Evolutionary conservation across 2,329 filamentous ascomycete genomes (phyloP).

Genomic region (Neopestalotiopsis clavispora): DNA sequence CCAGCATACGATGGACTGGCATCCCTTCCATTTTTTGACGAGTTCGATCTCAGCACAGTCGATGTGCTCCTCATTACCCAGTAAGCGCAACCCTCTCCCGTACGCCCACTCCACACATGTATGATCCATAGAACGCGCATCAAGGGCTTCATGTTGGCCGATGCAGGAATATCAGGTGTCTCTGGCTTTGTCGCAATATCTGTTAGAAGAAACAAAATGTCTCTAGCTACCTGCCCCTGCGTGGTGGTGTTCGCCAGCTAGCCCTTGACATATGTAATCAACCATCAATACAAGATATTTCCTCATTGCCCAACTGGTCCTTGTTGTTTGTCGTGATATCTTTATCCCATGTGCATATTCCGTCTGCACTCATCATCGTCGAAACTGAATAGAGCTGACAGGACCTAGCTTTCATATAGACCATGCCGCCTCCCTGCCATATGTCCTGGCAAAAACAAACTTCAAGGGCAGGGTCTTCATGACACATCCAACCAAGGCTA

Average conservation of each 20-base stretch:
- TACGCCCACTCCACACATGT: background rate
- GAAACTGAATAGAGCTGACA: conserved; percentile 19
- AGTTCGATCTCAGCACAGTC: conserved; percentile 96
- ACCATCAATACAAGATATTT: conserved; percentile 50
- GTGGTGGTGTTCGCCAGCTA: conserved; percentile 19
- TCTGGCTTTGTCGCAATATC: conserved; percentile 5
- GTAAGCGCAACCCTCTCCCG: conserved; percentile 66
- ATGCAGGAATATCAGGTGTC: conserved; percentile 31
- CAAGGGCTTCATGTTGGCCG: conserved; percentile 26
- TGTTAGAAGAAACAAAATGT: conserved; percentile 13
- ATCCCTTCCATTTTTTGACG: conserved; percentile 94
- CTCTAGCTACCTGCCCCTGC: conserved; percentile 8
- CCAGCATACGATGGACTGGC: conserved; percentile 94
- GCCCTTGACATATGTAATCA: conserved; percentile 35
- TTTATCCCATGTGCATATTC: conserved; percentile 4
- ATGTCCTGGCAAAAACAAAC: conserved; percentile 96
- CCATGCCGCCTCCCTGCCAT: conserved; percentile 97
- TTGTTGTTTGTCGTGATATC: conserved; percentile 30
- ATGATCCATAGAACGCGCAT: conserved; percentile 20
- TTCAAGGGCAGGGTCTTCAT: conserved; percentile 97
- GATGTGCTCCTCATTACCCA: conserved; percentile 98
- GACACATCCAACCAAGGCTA: conserved; percentile 98
- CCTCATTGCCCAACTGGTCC: conserved; percentile 33
- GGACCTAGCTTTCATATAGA: conserved; percentile 88
- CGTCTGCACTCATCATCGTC: background rate